These are phyloP conservation scores for Pseudofabraea citricarpa DNA, from an alignment of 2,329 filamentous ascomycete genomes.

Conservation along the genomic window DNA sequence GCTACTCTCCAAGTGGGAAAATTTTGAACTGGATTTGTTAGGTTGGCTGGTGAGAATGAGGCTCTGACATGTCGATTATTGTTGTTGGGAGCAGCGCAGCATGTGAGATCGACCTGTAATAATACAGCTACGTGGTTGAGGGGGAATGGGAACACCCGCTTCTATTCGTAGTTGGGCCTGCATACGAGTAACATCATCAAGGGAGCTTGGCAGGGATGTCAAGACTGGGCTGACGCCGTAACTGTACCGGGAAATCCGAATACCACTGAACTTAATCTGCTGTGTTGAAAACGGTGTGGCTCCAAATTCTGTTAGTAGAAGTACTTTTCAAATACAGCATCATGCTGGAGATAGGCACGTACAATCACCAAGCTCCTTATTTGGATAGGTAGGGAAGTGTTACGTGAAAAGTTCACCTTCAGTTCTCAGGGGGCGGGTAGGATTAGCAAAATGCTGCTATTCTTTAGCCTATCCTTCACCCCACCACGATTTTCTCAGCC, in stretches of 20 bases:
- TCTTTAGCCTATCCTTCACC: neutral
- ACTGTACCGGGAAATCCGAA: too few species aligned
- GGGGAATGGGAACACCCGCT: neutral
- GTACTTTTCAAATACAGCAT: too few species aligned
- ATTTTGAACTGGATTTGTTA: neutral
- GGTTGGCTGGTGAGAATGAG: neutral
- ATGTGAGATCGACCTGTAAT: neutral
- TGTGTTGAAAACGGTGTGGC: too few species aligned
- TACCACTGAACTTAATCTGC: too few species aligned
- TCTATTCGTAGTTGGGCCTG: neutral
- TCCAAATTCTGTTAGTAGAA: too few species aligned
- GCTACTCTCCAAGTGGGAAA: too few species aligned
- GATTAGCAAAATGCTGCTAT: neutral
- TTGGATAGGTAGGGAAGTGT: too few species aligned
- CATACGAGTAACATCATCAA: neutral
- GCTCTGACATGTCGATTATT: slow-evolving; percentile 2
- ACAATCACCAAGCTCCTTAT: too few species aligned
- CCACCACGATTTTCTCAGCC: slow-evolving; percentile 3
- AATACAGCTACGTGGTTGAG: too few species aligned
- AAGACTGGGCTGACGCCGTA: too few species aligned
- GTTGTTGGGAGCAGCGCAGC: neutral
- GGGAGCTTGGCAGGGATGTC: neutral
- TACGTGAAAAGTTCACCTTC: too few species aligned
- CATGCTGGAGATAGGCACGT: too few species aligned
- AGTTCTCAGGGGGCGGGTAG: neutral